Conservation (phyloP, 306 rosid species). For the Arachis hypogaea region DNA sequence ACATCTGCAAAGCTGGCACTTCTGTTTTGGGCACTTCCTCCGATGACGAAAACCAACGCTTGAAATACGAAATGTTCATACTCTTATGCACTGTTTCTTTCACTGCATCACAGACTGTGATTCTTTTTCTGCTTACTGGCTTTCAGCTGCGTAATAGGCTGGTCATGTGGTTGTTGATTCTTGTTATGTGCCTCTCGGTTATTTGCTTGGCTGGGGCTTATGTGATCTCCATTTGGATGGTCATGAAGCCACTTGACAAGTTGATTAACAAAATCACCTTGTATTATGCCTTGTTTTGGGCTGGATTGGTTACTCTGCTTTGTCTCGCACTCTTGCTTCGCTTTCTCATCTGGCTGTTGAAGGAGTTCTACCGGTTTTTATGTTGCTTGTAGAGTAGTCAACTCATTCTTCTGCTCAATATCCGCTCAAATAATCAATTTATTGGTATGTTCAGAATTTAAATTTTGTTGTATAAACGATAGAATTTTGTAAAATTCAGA, state of each 20-base stretch:
- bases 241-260: not conserved
- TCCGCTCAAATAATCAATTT: no score
- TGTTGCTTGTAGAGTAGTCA: not conserved
- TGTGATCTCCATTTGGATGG: conserved; percentile 1
- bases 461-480: no score
- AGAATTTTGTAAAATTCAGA: no score
- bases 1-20: conserved; percentile 22
- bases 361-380: not conserved
- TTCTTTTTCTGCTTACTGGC: conserved; percentile 30
- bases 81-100: conserved; percentile 38
- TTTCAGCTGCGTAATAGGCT: conserved; percentile 9
- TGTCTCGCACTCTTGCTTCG: not conserved
- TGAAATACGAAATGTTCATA: not conserved
- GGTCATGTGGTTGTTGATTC: conserved; percentile 17
- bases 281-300: not conserved
- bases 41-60: not conserved
- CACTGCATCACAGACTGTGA: conserved; percentile 29
- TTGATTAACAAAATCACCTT: accelerated
- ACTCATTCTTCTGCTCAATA: no score
- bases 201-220: conserved; percentile 29
- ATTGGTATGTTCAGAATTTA: no score
- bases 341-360: conserved; percentile 8
- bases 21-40: conserved; percentile 28
- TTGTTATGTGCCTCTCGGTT: conserved; percentile 15
- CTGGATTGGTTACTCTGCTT: not conserved